Conservation (phyloP, 179 eudicot species). For the Beta lomatogona region DNA sequence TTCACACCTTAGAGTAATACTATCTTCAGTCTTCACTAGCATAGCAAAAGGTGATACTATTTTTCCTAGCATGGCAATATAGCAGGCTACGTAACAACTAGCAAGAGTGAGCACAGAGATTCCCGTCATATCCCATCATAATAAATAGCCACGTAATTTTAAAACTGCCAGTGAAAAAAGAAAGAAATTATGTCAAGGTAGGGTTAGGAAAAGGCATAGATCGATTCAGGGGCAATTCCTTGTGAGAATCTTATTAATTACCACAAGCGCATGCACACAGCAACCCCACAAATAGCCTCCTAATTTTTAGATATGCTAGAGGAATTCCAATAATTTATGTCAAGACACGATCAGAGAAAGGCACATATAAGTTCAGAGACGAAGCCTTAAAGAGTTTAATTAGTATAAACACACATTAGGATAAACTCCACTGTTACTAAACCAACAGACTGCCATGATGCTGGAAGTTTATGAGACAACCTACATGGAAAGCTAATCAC, state of each 20-base stretch:
- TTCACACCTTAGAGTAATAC: not conserved
- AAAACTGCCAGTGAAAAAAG: not conserved
- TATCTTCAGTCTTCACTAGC: not conserved
- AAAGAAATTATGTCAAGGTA: not conserved
- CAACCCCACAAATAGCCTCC: not conserved
- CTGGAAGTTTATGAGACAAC: not conserved
- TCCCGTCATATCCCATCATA: not conserved
- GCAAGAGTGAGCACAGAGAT: not conserved
- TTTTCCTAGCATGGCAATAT: too few relatives aligned
- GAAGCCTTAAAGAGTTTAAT: not conserved
- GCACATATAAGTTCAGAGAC: not conserved
- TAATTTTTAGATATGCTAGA: too few relatives aligned
- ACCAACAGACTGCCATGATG: not conserved
- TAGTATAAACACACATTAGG: not conserved
- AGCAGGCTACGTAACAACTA: too few relatives aligned
- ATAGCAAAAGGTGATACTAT: not conserved
- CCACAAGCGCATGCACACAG: not conserved
- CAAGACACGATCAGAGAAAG: not conserved
- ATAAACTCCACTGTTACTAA: not conserved
- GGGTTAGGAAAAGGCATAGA: not conserved
- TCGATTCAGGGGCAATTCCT: not conserved
- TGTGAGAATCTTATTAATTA: not conserved
- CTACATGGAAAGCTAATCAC: constrained; percentile 1
- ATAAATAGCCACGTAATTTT: not conserved
- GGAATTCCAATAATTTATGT: not conserved